phyloP scores from a whole-genome alignment of 192 early-diverging fungal genomes.

The Pilobolus umbonatus region DNA sequence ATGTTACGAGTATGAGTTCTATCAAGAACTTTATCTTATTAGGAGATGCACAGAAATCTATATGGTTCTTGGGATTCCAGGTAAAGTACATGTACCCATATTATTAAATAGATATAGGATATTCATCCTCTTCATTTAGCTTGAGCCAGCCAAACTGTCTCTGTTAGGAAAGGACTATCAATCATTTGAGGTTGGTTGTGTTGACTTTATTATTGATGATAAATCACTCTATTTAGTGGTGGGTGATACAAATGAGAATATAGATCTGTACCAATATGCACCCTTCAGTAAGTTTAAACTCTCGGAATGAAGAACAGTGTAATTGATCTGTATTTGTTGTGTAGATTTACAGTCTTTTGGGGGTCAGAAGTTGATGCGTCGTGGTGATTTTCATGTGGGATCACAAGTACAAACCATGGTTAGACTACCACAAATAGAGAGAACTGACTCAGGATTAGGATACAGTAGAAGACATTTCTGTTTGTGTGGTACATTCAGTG shows the following conservation, averaged over 20 bases:
- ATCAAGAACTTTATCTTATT: constrained; percentile 88
- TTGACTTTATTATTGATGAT: constrained; percentile 79
- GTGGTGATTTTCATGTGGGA: constrained; percentile 86
- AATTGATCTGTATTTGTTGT: neutral
- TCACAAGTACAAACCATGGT: constrained; percentile 66
- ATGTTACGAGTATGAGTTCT: constrained; percentile 71
- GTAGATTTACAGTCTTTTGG: constrained; percentile 81
- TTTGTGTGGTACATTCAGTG: constrained; percentile 62
- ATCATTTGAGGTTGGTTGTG: constrained; percentile 64
- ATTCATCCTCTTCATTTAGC: constrained; percentile 23
- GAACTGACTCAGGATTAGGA: constrained; percentile 33
- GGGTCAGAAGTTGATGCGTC: constrained; percentile 84
- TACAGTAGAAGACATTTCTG: constrained; percentile 31
- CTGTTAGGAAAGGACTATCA: constrained; percentile 88
- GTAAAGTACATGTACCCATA: constrained; percentile 30
- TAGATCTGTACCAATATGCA: constrained; percentile 80
- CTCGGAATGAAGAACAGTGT: neutral
- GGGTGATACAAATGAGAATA: constrained; percentile 76
- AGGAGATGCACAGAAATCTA: constrained; percentile 81
- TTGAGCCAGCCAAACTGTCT: constrained; percentile 85
- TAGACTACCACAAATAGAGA: constrained; percentile 46
- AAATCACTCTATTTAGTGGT: constrained; percentile 68
- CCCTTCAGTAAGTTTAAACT: constrained; percentile 66
- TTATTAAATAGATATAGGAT: constrained; percentile 20
- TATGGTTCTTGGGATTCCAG: constrained; percentile 92